Evolutionary conservation across 1,139 yeast genomes (phyloP).

Genomic region (Arxiozyma slooffiae): DNA sequence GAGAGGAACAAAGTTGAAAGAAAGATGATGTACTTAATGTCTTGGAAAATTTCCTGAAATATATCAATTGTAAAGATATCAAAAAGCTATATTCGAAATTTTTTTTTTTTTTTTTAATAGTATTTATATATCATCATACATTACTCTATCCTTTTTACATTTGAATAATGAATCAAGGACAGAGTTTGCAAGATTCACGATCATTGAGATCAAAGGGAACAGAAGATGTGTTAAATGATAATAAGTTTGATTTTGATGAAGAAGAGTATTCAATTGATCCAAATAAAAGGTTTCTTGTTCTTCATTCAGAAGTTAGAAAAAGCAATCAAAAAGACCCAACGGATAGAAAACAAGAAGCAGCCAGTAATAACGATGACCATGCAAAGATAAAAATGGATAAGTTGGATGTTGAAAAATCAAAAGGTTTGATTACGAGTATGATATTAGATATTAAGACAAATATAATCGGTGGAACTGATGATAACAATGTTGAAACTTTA

Average conservation of each 20-base stretch:
- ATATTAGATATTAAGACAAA: conserved; percentile 13
- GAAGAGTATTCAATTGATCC: conserved; percentile 22
- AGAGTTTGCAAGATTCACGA: conserved; percentile 4
- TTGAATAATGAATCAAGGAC: not conserved
- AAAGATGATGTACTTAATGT: too few relatives aligned
- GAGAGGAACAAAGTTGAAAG: too few relatives aligned
- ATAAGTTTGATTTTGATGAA: conserved; percentile 24
- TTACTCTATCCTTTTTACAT: not conserved
- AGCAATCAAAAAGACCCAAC: too few relatives aligned
- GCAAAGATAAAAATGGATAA: not conserved
- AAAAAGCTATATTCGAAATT: too few relatives aligned
- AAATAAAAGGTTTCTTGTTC: conserved; percentile 6
- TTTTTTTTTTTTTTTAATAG: too few relatives aligned
- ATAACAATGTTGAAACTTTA: conserved; percentile 17
- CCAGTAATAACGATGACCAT: not conserved
- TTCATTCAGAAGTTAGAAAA: conserved; percentile 2
- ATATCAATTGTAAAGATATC: too few relatives aligned
- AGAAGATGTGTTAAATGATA: conserved; percentile 10
- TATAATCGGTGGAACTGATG: not conserved
- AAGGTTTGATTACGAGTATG: conserved; percentile 16
- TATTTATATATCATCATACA: too few relatives aligned
- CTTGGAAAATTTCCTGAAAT: too few relatives aligned
- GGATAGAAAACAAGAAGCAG: not conserved
- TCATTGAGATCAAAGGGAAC: conserved; percentile 14
- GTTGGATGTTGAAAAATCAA: conserved; percentile 8